Evolutionary conservation across 2,329 filamentous ascomycete species (phyloP), one percentile per base, ranked within the genome.

Genomic region (Alternaria triticimaculans): DNA sequence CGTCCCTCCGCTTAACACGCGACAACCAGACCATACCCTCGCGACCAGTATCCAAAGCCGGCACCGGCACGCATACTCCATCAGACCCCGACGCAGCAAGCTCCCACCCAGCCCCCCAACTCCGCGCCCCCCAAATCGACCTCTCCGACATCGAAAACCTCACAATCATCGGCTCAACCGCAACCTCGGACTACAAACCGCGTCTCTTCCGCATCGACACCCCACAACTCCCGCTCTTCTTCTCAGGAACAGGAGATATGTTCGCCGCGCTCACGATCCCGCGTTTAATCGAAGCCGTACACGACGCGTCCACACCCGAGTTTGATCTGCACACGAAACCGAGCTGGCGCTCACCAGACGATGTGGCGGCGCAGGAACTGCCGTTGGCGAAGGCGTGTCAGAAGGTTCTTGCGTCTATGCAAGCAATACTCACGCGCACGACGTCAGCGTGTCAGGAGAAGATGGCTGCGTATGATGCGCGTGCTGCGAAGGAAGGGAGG

Each of bases 201-300:
- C 90, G 96, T n/a, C 86, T 95, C 56, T 99, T 98, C 85, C 90
- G 91, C 74, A 90, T 98, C 74, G 89, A 92, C 60, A 93, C 97
- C 60, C 94, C 95, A 0, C 88, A 91, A 26, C 90, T 97, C 63
- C 92, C 97, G 76, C 92, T 94, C 81, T 97, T 96, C 85, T 99
- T 98, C 82, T 94, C 92, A 72, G 96, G 96, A 44, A 98, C 96
- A 0, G 96, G 96, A 50, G 96, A 99, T 83, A 97, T 99, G 95
- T 98, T 99, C 77, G 95, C 94, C 28, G 95, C 95, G 8, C 86
- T 99, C 49, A 94, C 93, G 76, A 89, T 97, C 2, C 92, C 92
- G 44, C 89, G 95, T 28, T 89, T 99, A 75, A 90, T 95, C 62
- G 93, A 98, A 83, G 94, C 93, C 25, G 91, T 93, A 2, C 80